Conservation (phyloP, 441 rosid species). For the Populus tomentosa region DNA sequence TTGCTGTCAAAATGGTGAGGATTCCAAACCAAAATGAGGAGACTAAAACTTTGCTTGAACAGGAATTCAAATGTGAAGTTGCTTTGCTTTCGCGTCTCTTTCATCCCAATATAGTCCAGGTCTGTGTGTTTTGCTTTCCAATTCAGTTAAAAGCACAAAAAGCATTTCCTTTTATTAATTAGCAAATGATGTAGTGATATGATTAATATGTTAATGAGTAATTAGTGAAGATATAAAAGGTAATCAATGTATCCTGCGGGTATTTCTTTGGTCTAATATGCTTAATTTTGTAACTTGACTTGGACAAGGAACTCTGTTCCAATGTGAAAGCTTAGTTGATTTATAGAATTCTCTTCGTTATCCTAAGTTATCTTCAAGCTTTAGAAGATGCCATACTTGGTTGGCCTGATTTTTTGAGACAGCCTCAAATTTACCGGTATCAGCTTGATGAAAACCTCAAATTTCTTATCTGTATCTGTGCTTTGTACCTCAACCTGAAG, state of each 20-base stretch:
- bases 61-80: constrained; percentile 92
- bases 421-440: not conserved
- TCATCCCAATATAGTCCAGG: constrained; percentile 93
- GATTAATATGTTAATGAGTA: not conserved
- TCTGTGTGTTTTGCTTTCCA: constrained; percentile 6
- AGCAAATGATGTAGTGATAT: not conserved
- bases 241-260: not conserved
- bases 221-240: not conserved
- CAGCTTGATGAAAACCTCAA: not conserved
- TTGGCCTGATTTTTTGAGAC: not conserved
- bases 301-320: not conserved
- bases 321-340: too few species aligned
- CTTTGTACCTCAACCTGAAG: not conserved
- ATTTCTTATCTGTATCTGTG: not conserved
- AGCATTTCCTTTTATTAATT: not conserved
- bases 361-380: not conserved
- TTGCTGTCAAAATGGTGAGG: constrained; percentile 95
- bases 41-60: constrained; percentile 70
- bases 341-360: too few species aligned
- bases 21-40: constrained; percentile 80
- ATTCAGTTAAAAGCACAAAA: not conserved
- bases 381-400: too few species aligned
- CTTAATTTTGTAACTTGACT: not conserved
- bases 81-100: constrained; percentile 89
- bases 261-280: not conserved